Conservation (phyloP, 768 basidiomycete genomes). For the Cystoderma amianthinum region DNA sequence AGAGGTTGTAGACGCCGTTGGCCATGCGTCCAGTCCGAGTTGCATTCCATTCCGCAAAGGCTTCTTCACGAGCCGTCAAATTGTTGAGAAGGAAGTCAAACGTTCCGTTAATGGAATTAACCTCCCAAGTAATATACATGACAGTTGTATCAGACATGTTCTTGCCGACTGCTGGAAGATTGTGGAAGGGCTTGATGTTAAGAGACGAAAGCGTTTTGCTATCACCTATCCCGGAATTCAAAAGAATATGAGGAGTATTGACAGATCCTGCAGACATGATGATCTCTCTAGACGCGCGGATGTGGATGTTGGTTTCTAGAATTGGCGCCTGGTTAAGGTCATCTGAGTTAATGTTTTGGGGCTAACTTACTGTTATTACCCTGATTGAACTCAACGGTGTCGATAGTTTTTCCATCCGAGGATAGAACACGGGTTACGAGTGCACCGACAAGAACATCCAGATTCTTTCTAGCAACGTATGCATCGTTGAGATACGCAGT, state of each 20-base stretch:
- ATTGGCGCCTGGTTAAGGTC: neutral
- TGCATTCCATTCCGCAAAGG: neutral
- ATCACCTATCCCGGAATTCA: conserved; percentile 21
- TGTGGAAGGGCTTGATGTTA: conserved; percentile 11
- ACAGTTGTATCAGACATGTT: conserved; percentile 20
- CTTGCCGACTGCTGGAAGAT: conserved; percentile 20
- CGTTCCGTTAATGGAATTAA: conserved; percentile 10
- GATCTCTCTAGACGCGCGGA: conserved; percentile 19
- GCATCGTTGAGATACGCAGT: conserved; percentile 5
- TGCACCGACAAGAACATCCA: conserved; percentile 15
- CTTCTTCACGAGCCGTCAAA: neutral
- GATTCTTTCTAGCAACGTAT: conserved; percentile 14
- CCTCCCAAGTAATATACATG: conserved; percentile 8
- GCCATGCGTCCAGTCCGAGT: neutral
- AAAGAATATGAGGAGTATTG: conserved; percentile 18
- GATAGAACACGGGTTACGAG: conserved; percentile 9
- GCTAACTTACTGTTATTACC: neutral
- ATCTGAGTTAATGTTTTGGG: no score
- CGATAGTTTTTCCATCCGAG: conserved; percentile 7
- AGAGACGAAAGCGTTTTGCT: conserved; percentile 5
- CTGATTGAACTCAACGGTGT: conserved; percentile 13
- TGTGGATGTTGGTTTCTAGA: neutral
- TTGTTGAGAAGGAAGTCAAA: conserved; percentile 7
- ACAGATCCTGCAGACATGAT: conserved; percentile 23
- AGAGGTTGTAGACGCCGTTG: neutral